These are phyloP conservation scores for Aspergillus mulundensis DNA, from an alignment of 495 filamentous ascomycete species.

Conservation along the genomic window DNA sequence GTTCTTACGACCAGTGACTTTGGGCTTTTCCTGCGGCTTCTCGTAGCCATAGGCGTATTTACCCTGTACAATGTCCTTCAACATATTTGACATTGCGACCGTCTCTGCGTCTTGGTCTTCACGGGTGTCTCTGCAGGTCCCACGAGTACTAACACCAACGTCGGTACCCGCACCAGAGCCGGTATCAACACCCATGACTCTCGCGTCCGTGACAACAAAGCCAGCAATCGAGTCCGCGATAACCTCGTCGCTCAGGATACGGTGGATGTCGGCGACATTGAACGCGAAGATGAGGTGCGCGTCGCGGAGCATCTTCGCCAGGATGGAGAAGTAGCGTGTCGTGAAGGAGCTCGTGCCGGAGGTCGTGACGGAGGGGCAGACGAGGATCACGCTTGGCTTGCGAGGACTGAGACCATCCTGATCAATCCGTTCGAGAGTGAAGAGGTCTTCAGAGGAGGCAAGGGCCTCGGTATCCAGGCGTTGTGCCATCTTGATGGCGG, in stretches of 20 bases:
- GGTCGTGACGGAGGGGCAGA: not conserved
- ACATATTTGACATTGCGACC: no score
- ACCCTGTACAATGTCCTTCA: no score
- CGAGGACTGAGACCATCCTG: not conserved
- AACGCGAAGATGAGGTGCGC: slow-evolving; percentile 1
- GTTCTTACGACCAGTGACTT: no score
- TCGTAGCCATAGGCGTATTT: no score
- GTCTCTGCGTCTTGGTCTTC: no score
- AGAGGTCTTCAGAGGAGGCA: not conserved
- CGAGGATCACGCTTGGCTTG: not conserved
- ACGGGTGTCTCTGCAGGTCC: no score
- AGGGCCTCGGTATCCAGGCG: no score
- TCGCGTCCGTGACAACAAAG: slow-evolving; percentile 11
- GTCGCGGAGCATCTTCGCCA: slow-evolving; percentile 9
- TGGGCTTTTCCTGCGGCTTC: no score
- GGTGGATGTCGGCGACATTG: not conserved
- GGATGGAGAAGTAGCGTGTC: not conserved
- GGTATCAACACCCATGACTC: slow-evolving; percentile 7
- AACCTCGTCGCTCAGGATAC: not conserved
- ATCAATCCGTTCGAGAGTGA: not conserved
- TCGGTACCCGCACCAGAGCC: not conserved
- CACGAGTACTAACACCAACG: no score
- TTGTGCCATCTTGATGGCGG: not conserved
- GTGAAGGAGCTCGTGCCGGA: not conserved
- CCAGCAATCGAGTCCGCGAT: slow-evolving; percentile 2